phyloP scores from a whole-genome alignment of 257 asterid genomes.

The Linaria vulgaris region DNA sequence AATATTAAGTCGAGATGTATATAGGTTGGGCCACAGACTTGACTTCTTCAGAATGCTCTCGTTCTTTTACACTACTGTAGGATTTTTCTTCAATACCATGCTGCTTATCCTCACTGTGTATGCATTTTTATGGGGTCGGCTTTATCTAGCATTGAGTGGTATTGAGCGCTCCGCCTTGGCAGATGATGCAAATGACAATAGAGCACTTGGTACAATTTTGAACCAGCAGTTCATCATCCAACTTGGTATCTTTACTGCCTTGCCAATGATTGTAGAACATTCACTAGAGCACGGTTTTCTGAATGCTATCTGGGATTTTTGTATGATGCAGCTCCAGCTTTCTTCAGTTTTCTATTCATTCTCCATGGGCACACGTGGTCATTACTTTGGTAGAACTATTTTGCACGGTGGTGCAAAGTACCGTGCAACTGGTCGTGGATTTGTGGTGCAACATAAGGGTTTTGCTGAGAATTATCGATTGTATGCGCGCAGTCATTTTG shows the following conservation, averaged over 20 bases:
- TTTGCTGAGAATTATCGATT: slow-evolving; percentile 86
- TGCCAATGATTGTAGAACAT: slow-evolving; percentile 95
- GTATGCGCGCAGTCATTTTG: slow-evolving; percentile 95
- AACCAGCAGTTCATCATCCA: slow-evolving; percentile 97
- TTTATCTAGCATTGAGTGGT: slow-evolving; percentile 95
- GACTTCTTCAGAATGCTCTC: slow-evolving; percentile 99
- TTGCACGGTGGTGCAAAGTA: slow-evolving; percentile 98
- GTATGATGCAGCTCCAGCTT: slow-evolving; percentile 96
- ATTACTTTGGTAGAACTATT: slow-evolving; percentile 95
- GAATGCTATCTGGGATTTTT: slow-evolving; percentile 85
- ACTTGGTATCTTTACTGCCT: slow-evolving; percentile 88
- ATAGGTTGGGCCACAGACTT: slow-evolving; percentile 94
- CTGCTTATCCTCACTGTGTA: slow-evolving; percentile 90
- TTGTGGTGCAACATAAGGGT: slow-evolving; percentile 93
- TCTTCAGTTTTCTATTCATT: slow-evolving; percentile 90
- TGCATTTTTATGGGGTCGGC: slow-evolving; percentile 96
- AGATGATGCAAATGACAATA: slow-evolving; percentile 49
- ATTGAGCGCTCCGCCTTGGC: slow-evolving; percentile 63
- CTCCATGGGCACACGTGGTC: slow-evolving; percentile 99
- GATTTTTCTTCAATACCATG: slow-evolving; percentile 95
- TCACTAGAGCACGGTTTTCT: slow-evolving; percentile 98
- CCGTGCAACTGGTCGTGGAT: slow-evolving; percentile 99
- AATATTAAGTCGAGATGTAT: slow-evolving; percentile 89
- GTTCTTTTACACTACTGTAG: slow-evolving; percentile 93
- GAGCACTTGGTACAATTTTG: slow-evolving; percentile 92